Evolutionary conservation across 129 eudicot species (phyloP).

Genomic region (Cynara cardunculus): DNA sequence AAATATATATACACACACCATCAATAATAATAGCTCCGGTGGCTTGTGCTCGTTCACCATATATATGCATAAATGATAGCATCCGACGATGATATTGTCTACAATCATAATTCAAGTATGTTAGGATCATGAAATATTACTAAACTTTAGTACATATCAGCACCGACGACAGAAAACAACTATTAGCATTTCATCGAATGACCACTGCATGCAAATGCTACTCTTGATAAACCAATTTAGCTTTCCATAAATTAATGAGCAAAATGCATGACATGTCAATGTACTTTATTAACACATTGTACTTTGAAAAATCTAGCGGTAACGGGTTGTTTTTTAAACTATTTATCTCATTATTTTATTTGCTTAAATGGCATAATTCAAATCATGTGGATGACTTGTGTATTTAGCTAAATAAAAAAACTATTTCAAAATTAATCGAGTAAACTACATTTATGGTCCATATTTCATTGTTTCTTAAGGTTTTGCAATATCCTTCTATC

Average conservation of each 20-base stretch:
- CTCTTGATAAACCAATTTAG: neutral
- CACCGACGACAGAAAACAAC: neutral
- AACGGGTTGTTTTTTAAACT: too few relatives aligned
- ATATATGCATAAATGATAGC: slow-evolving; percentile 49
- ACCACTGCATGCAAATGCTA: neutral
- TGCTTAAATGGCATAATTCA: too few relatives aligned
- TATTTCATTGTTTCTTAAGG: neutral
- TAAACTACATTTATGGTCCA: too few relatives aligned
- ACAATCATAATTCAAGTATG: slow-evolving; percentile 23
- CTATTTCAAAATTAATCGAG: too few relatives aligned
- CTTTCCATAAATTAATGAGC: neutral
- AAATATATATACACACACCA: slow-evolving; percentile 33
- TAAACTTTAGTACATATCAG: neutral
- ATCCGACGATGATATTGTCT: slow-evolving; percentile 30
- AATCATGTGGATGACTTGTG: too few relatives aligned
- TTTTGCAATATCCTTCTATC: slow-evolving; percentile 52
- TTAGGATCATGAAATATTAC: neutral
- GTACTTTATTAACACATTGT: too few relatives aligned
- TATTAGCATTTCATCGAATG: neutral
- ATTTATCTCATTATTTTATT: too few relatives aligned
- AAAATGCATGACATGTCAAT: neutral
- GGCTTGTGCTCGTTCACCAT: slow-evolving; percentile 41
- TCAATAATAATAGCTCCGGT: slow-evolving; percentile 64
- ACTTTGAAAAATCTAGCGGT: too few relatives aligned
- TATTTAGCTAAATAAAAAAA: too few relatives aligned